Conservation (phyloP, 1,284 basidiomycete genomes). For the Boletus semigastroideus region DNA sequence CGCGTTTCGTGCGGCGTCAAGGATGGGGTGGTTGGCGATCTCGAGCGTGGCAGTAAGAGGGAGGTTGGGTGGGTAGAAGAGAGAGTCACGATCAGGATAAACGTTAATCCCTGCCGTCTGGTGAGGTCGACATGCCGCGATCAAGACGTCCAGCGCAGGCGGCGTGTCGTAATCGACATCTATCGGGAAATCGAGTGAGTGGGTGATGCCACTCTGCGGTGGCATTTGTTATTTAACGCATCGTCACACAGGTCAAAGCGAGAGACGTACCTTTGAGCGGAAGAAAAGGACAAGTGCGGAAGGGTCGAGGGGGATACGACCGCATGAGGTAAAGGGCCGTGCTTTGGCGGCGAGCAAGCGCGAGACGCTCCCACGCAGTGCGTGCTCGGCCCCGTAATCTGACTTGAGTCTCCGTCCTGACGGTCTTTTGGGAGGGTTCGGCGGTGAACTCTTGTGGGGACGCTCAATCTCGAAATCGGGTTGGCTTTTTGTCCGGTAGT, state of each 20-base stretch:
- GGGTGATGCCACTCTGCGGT: constrained; percentile 68
- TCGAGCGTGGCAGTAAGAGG: constrained; percentile 74
- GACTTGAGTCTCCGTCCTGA: constrained; percentile 33
- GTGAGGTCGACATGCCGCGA: constrained; percentile 70
- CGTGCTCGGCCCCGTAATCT: constrained; percentile 50
- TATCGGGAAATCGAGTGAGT: constrained; percentile 78
- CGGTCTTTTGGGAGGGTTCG: constrained; percentile 28
- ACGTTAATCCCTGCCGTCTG: constrained; percentile 53
- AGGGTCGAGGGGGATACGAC: constrained; percentile 70
- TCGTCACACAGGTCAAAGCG: background rate
- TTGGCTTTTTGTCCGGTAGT: constrained; percentile 38
- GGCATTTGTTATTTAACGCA: constrained; percentile 5
- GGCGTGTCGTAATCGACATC: constrained; percentile 73
- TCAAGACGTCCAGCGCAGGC: constrained; percentile 75
- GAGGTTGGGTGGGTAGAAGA: constrained; percentile 71
- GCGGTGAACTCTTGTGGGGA: constrained; percentile 37
- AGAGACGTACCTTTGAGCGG: constrained; percentile 61
- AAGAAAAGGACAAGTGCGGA: constrained; percentile 71
- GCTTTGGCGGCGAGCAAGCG: constrained; percentile 58
- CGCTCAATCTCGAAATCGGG: constrained; percentile 64
- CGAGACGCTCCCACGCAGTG: constrained; percentile 56
- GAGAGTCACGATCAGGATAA: constrained; percentile 58
- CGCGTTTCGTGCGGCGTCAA: constrained; percentile 67
- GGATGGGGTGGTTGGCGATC: constrained; percentile 74
- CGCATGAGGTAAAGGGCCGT: constrained; percentile 63